Conservation (phyloP, 1,284 basidiomycete genomes). For the Ceratobasidium sp. region DNA sequence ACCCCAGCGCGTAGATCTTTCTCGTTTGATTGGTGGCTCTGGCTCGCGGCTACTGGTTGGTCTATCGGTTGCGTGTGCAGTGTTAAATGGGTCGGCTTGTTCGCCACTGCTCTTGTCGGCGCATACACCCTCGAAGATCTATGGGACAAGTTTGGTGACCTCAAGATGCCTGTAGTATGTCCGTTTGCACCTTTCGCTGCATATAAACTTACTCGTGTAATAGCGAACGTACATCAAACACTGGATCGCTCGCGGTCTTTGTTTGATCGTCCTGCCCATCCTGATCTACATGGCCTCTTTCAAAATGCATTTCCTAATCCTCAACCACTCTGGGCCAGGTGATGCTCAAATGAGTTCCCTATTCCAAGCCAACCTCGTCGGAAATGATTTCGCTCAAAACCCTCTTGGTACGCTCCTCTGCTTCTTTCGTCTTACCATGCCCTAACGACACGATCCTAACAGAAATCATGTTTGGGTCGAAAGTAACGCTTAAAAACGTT, state of each 20-base stretch:
- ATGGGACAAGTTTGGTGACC: constrained; percentile 98
- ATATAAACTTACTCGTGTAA: background rate
- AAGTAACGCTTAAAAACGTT: constrained; percentile 95
- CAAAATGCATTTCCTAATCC: constrained; percentile 94
- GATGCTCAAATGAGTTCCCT: constrained; percentile 98
- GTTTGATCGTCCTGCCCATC: constrained; percentile 89
- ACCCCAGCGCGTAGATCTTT: constrained; percentile 69
- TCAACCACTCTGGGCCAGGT: constrained; percentile 94
- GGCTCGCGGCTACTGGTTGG: constrained; percentile 88
- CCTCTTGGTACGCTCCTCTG: constrained; percentile 70
- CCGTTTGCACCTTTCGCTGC: background rate
- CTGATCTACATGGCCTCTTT: constrained; percentile 93
- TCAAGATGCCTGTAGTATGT: constrained; percentile 87
- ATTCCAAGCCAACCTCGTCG: constrained; percentile 96
- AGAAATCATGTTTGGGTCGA: constrained; percentile 93
- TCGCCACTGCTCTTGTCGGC: constrained; percentile 93
- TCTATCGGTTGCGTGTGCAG: constrained; percentile 97
- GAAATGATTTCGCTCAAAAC: constrained; percentile 90
- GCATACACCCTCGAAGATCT: constrained; percentile 97
- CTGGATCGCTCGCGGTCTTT: constrained; percentile 87
- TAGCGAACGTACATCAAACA: constrained; percentile 84
- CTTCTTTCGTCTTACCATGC: background rate
- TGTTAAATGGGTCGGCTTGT: constrained; percentile 96
- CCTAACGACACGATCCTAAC: constrained; percentile 11
- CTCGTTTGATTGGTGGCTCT: constrained; percentile 95